Base-by-base conservation (phyloP, 108 stramenopile genomes). In the Nitzschia inconspicua region DNA sequence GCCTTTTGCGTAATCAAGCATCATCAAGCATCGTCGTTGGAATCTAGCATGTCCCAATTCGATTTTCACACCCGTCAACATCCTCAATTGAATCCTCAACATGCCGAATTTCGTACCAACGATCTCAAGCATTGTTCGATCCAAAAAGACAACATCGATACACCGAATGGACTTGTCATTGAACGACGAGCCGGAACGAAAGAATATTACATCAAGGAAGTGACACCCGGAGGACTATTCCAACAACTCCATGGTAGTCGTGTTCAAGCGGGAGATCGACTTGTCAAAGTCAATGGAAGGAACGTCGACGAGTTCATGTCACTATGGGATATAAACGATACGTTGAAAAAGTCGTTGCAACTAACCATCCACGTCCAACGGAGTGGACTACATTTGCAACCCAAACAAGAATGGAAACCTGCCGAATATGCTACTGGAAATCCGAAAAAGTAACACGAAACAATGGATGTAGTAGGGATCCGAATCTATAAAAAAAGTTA, bases 261-360 rank as follows among this genome's bases (percentile, higher is more conserved):
- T 44, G 57, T 66, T 6, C 28, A 46, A 25, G 54, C 53, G 9
- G 65, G 65, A 30, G 52, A 66, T 29, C 53, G 65, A 3, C 7
- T 66, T 23, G 65, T 66, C 4, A 55, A 66, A 47, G 18, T 66
- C 3, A 66, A 66, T 35, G 65, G 42, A 5, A 27, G 19, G 42
- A 32, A 53, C 14, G 44, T 56, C 8, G 65, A 66, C 46, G 54
- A 55, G 2, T 66, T 66, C 14, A 44, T 44, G 9, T 44, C 54
- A 14, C 34, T 66, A 44, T 66, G 65, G 65, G 52, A 66, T 13
- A 47, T 66, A 22, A 66, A 66, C 26, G 44, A 56, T 31, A 56
- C 42, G 47, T 44, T 66, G 41, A 66, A 48, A 29, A 66, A 66
- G 28, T 35, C 55, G 47, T 16, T 20, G 27, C 44, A 66, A 43